These are phyloP conservation scores for Pleurotus citrinopileatus DNA, from an alignment of 768 basidiomycete species.

Conservation along the genomic window DNA sequence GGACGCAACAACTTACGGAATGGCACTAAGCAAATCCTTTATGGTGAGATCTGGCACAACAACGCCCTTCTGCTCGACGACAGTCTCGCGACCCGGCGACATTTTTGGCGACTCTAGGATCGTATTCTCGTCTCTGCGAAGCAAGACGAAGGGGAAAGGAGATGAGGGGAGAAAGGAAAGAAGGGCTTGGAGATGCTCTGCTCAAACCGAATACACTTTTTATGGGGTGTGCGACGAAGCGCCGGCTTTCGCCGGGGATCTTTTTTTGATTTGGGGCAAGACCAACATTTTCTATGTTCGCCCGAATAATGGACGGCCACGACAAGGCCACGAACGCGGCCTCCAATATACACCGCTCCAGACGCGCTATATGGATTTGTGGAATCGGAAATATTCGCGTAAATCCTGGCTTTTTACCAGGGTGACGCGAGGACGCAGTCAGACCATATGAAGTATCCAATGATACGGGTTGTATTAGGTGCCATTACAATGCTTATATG, in stretches of 20 bases:
- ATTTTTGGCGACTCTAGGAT: slow-evolving; percentile 14
- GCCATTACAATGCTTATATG: not conserved
- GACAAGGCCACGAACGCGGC: not conserved
- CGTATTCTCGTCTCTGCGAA: not conserved
- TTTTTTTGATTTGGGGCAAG: not conserved
- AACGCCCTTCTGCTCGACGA: slow-evolving; percentile 56
- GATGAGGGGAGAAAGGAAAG: slow-evolving; percentile 10
- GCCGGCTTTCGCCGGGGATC: slow-evolving; percentile 8
- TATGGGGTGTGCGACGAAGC: not conserved
- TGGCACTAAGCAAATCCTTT: slow-evolving; percentile 81
- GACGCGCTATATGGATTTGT: no score
- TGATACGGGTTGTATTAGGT: not conserved
- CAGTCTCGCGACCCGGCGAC: slow-evolving; percentile 25
- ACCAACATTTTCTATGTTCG: not conserved
- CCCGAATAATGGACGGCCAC: slow-evolving; percentile 10
- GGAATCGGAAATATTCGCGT: no score
- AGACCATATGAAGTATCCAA: not conserved
- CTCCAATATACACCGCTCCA: not conserved
- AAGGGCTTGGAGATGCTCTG: not conserved
- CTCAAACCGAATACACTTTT: not conserved
- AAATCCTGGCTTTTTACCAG: no score
- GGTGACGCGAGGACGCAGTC: no score
- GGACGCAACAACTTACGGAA: slow-evolving; percentile 83
- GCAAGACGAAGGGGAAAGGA: slow-evolving; percentile 8
- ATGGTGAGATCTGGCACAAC: slow-evolving; percentile 81